These are phyloP conservation scores for Phanerochaete sordida DNA, from an alignment of 768 basidiomycete species.

Conservation along the genomic window DNA sequence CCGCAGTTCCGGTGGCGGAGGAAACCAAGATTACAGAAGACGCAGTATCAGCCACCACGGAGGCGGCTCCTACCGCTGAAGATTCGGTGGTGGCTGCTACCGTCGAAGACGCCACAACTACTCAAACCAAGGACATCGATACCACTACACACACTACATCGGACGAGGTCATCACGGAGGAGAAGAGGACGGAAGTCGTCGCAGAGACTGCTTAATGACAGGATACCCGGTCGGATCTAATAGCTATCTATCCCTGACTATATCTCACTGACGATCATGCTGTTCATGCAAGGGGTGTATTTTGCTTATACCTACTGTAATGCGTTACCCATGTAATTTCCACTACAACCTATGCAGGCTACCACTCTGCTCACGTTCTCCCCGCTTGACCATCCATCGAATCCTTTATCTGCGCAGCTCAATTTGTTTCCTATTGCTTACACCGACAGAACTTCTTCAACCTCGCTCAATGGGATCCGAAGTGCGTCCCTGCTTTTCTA, in stretches of 20 bases:
- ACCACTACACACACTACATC: neutral
- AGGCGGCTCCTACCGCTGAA: neutral
- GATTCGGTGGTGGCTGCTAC: too few species aligned
- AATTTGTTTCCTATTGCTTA: too few species aligned
- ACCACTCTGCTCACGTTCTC: neutral
- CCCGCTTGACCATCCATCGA: neutral
- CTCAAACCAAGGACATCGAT: neutral
- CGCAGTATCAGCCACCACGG: constrained; percentile 2
- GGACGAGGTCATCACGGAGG: neutral
- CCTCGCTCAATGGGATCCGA: too few species aligned
- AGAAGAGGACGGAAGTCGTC: neutral
- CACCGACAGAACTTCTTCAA: too few species aligned
- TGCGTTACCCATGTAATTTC: constrained; percentile 3
- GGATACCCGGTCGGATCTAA: constrained; percentile 8
- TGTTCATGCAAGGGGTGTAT: constrained; percentile 8
- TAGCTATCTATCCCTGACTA: constrained; percentile 4
- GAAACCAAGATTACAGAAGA: neutral
- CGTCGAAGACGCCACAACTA: neutral
- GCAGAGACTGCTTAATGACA: neutral
- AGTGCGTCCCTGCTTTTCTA: too few species aligned
- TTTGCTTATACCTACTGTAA: constrained; percentile 8
- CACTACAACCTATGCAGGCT: neutral
- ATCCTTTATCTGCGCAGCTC: too few species aligned
- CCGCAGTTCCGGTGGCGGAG: constrained; percentile 54
- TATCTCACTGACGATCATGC: constrained; percentile 1